phyloP scores from a whole-genome alignment of 768 basidiomycete species.

The Udeniomyces megalosporus region DNA sequence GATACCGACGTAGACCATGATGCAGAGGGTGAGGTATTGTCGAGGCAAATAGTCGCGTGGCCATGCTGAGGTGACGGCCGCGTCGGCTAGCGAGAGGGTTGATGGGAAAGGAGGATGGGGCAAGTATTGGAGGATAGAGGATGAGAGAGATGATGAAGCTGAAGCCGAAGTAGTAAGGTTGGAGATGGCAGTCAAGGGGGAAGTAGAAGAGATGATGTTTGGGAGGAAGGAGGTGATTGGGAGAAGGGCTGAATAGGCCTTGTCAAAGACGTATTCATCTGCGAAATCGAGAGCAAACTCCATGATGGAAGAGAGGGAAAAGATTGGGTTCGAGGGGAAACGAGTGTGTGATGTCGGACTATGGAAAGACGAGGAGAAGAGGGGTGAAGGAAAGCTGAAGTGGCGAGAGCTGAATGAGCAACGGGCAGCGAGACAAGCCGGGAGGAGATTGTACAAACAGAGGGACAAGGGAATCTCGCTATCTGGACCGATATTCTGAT shows the following conservation, averaged over 20 bases:
- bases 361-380: too few relatives aligned
- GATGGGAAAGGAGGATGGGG: conserved; percentile 16
- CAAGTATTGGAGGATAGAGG: conserved; percentile 27
- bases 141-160: conserved; percentile 18
- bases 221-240: conserved; percentile 34
- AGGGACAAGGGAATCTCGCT: too few relatives aligned
- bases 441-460: too few relatives aligned
- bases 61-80: conserved; percentile 39
- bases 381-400: too few relatives aligned
- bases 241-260: conserved; percentile 55
- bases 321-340: too few relatives aligned
- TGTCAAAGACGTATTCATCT: conserved; percentile 63
- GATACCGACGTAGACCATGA: conserved; percentile 65
- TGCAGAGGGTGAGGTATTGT: conserved; percentile 20
- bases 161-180: conserved; percentile 27
- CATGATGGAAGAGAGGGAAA: conserved; percentile 41
- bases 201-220: conserved; percentile 19
- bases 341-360: too few relatives aligned
- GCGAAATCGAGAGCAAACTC: conserved; percentile 59
- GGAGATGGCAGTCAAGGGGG: conserved; percentile 16
- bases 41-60: conserved; percentile 52
- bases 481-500: too few relatives aligned
- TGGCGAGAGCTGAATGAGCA: too few relatives aligned
- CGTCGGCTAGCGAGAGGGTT: conserved; percentile 12
- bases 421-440: too few relatives aligned